These are phyloP conservation scores for Barnettozyma wickerhamii DNA, from an alignment of 805 yeast genomes.

Conservation along the genomic window DNA sequence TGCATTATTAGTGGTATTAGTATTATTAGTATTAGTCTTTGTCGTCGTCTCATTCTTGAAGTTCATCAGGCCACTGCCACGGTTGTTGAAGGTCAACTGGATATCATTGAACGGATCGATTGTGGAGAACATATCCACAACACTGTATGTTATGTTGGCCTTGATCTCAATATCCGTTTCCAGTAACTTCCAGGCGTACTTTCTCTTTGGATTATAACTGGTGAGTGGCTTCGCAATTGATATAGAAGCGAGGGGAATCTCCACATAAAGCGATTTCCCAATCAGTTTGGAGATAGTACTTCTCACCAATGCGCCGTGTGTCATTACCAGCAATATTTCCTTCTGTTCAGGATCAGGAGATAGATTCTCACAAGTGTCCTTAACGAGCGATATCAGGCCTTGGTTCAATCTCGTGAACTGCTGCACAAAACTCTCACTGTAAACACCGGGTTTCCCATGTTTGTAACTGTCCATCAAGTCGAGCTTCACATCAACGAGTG, in stretches of 20 bases:
- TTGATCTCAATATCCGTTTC: constrained; percentile 25
- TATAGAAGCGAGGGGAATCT: constrained; percentile 35
- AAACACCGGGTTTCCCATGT: constrained; percentile 40
- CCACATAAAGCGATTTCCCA: constrained; percentile 34
- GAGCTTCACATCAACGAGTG: constrained; percentile 25
- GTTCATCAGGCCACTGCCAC: constrained; percentile 13
- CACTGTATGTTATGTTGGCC: constrained; percentile 6
- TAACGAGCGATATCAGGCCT: constrained; percentile 31
- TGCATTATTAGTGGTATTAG: too few relatives aligned
- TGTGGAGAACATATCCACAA: constrained; percentile 17
- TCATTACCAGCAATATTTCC: constrained; percentile 31
- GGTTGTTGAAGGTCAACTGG: constrained; percentile 20
- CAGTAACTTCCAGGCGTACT: constrained; percentile 19
- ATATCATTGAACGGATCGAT: constrained; percentile 24
- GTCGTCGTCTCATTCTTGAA: constrained; percentile 17
- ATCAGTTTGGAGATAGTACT: constrained; percentile 34
- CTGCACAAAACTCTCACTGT: constrained; percentile 35
- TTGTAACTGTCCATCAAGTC: constrained; percentile 31
- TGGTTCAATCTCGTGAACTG: constrained; percentile 33
- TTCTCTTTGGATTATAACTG: neutral
- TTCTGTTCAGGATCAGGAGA: constrained; percentile 26
- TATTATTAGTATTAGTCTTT: constrained; percentile 11
- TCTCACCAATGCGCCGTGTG: constrained; percentile 43
- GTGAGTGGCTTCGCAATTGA: constrained; percentile 21
- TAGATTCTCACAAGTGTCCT: constrained; percentile 25